These are phyloP conservation scores for Podila verticillata DNA, from an alignment of 192 early-diverging fungal genomes.

Conservation along the genomic window DNA sequence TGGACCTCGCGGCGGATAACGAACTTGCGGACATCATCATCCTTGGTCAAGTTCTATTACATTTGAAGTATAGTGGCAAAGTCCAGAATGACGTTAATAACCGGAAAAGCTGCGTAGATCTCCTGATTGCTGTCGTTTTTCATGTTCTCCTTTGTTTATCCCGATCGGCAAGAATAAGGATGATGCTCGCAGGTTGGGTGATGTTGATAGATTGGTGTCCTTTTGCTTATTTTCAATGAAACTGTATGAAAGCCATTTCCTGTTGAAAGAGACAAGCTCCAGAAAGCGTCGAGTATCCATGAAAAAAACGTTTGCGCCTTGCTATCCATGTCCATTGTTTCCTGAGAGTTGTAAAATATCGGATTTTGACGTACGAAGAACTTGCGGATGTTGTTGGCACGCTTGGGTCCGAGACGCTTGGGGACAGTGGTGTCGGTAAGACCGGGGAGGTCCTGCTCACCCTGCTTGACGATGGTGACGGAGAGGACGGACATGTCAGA, in stretches of 20 bases:
- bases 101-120: background rate
- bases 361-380: constrained; percentile 99
- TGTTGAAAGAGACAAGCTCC: too few species aligned
- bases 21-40: constrained; percentile 98
- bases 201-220: too few species aligned
- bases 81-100: background rate
- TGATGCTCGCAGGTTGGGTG: too few species aligned
- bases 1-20: constrained; percentile 94
- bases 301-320: too few species aligned
- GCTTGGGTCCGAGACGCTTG: constrained; percentile 99
- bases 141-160: too few species aligned
- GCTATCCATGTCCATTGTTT: too few species aligned
- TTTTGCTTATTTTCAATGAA: too few species aligned
- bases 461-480: constrained; percentile 96
- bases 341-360: constrained; percentile 2
- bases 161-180: too few species aligned
- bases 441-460: constrained; percentile 94
- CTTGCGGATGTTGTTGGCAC: constrained; percentile 98
- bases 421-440: constrained; percentile 93
- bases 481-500: constrained; percentile 95
- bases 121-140: background rate
- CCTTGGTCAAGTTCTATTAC: constrained; percentile 83
- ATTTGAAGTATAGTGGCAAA: background rate
- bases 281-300: too few species aligned
- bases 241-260: too few species aligned